A percentile compares a stretch with the other conserved stretches of the same genome.
Conservation (phyloP, 768 basidiomycete species). For the Hydnomerulius pinastri region DNA sequence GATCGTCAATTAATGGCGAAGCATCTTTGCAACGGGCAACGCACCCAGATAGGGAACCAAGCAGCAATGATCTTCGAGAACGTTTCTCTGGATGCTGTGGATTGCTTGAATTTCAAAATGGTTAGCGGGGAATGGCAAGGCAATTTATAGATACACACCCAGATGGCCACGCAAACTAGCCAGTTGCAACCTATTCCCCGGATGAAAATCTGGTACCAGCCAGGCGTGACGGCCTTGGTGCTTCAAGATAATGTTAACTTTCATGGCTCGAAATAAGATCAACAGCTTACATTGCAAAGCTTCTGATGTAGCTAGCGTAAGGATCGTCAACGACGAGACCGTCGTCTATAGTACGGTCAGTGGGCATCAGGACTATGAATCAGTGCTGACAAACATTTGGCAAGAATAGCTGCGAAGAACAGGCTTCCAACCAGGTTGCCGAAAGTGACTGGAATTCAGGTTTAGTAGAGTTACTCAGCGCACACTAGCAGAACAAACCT, state of each 20-base stretch:
- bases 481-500: conserved; percentile 40
- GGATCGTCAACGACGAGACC: conserved; percentile 62
- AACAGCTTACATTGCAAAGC: conserved; percentile 57
- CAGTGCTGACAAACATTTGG: conserved; percentile 50
- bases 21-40: conserved; percentile 12
- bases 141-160: conserved; percentile 46
- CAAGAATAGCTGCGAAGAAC: conserved; percentile 67
- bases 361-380: not conserved
- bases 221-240: conserved; percentile 61
- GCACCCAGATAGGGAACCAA: conserved; percentile 78
- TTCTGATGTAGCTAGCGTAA: conserved; percentile 52
- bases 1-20: not conserved
- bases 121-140: not conserved
- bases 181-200: conserved; percentile 78
- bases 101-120: conserved; percentile 50
- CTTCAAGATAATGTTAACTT: conserved; percentile 33
- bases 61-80: conserved; percentile 67
- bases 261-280: not conserved
- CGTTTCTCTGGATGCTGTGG: conserved; percentile 64
- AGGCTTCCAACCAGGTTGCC: conserved; percentile 71
- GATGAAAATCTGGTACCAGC: conserved; percentile 74
- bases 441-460: conserved; percentile 54
- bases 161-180: conserved; percentile 72
- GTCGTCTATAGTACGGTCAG: conserved; percentile 41
- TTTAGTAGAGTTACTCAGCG: not conserved